phyloP scores from a whole-genome alignment of 2,329 filamentous ascomycete species.

The Thielaviopsis euricoi region DNA sequence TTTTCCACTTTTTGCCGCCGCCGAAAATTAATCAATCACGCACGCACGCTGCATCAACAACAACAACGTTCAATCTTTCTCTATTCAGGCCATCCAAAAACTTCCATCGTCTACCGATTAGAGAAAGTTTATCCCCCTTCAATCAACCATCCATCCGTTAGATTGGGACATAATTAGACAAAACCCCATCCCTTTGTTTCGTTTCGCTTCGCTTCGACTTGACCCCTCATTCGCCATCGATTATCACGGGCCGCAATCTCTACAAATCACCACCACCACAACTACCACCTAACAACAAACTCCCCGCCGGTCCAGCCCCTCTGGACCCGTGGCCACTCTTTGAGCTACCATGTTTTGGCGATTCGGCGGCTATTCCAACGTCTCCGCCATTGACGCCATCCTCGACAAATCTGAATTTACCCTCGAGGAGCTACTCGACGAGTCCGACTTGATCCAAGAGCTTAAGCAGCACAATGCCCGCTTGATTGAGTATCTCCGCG shows the following conservation, averaged over 20 bases:
- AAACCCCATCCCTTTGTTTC: neutral
- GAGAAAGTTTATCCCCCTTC: neutral
- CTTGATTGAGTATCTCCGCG: constrained; percentile 86
- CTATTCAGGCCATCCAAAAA: neutral
- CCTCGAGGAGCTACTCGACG: constrained; percentile 88
- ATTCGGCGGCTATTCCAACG: constrained; percentile 96
- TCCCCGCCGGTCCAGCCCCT: constrained; percentile 11
- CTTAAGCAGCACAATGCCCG: constrained; percentile 97
- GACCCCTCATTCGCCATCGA: neutral
- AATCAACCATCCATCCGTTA: too few species aligned
- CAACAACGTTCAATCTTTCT: neutral
- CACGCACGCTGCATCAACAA: too few species aligned
- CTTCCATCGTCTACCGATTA: neutral
- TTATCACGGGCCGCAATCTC: neutral
- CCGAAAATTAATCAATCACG: neutral
- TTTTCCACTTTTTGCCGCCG: neutral
- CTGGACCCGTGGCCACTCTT: constrained; percentile 18
- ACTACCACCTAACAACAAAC: neutral
- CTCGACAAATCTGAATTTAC: constrained; percentile 94
- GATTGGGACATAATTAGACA: too few species aligned
- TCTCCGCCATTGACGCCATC: constrained; percentile 89
- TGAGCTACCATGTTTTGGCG: constrained; percentile 91
- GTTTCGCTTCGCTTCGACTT: neutral
- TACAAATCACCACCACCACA: neutral
- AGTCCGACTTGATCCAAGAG: constrained; percentile 92